A percentile compares a stretch with the other conserved stretches of the same genome.
phyloP scores from a whole-genome alignment of 2,329 filamentous ascomycete genomes.

The Pestalotiopsis sp. region DNA sequence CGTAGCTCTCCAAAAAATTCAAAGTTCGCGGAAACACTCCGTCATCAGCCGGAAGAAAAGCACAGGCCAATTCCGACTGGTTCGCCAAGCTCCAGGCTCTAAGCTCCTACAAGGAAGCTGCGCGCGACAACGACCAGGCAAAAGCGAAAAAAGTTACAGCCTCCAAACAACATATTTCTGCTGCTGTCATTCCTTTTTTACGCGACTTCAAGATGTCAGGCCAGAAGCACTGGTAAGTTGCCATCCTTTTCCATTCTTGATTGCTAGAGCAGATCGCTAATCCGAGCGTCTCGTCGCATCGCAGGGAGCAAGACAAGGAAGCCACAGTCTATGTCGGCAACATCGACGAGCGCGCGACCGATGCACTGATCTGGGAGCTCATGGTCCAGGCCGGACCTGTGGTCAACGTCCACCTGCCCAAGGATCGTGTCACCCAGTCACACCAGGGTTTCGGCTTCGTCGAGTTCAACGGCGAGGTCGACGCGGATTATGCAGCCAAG shows the following conservation, averaged over 20 bases:
- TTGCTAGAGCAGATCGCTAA: neutral
- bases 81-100: neutral
- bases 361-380: slow-evolving; percentile 92
- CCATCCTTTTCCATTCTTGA: neutral
- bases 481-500: slow-evolving; percentile 94
- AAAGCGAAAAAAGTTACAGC: neutral
- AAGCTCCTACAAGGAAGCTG: slow-evolving; percentile 2
- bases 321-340: slow-evolving; percentile 98
- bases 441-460: slow-evolving; percentile 99
- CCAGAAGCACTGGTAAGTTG: slow-evolving; percentile 37
- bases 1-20: slow-evolving; percentile 12
- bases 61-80: neutral
- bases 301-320: slow-evolving; percentile 97
- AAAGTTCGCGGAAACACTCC: slow-evolving; percentile 7
- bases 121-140: neutral
- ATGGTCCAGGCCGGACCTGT: slow-evolving; percentile 98
- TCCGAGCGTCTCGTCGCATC: neutral
- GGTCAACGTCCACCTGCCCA: slow-evolving; percentile 96
- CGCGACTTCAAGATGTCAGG: slow-evolving; percentile 37
- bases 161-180: neutral
- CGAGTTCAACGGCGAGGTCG: slow-evolving; percentile 93
- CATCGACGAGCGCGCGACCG: slow-evolving; percentile 92
- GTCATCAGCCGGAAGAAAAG: neutral
- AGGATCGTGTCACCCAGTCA: slow-evolving; percentile 94
- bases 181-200: neutral